phyloP scores from a whole-genome alignment of 345 rosid genomes.

The Physaria fendleri region DNA sequence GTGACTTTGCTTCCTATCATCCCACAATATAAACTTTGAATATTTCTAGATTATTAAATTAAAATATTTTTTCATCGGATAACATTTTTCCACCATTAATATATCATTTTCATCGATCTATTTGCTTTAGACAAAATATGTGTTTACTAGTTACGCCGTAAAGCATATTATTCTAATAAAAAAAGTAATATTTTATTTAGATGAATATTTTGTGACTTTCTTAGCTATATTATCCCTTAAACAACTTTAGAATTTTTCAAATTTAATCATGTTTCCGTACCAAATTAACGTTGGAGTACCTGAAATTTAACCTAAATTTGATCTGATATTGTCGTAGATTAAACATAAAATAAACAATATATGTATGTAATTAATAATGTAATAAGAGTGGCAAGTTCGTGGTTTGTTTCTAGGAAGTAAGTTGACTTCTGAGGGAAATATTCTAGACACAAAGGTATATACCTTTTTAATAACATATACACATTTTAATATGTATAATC shows the following conservation, averaged over 20 bases:
- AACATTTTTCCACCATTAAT: background rate
- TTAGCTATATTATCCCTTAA: background rate
- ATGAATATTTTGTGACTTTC: background rate
- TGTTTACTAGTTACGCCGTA: background rate
- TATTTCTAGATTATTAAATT: background rate
- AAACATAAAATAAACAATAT: background rate
- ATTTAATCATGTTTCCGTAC: constrained; percentile 12
- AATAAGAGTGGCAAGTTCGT: constrained; percentile 22
- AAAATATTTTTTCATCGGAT: background rate
- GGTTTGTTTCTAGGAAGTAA: constrained; percentile 16
- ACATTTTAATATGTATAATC: constrained; percentile 6
- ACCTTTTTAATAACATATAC: constrained; percentile 11
- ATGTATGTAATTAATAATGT: background rate
- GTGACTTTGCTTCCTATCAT: constrained; percentile 24
- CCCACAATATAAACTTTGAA: background rate
- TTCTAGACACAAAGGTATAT: constrained; percentile 22
- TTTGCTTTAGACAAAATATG: background rate
- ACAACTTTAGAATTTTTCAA: background rate
- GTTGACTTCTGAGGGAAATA: constrained; percentile 30
- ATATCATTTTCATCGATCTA: background rate
- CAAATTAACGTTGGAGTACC: background rate
- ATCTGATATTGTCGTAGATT: constrained; percentile 1
- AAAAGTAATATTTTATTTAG: background rate
- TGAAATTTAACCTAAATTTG: constrained; percentile 8
- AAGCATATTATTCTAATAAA: background rate